These are phyloP conservation scores for Daldinia sp. DNA, from an alignment of 2,329 filamentous ascomycete species.

Conservation along the genomic window DNA sequence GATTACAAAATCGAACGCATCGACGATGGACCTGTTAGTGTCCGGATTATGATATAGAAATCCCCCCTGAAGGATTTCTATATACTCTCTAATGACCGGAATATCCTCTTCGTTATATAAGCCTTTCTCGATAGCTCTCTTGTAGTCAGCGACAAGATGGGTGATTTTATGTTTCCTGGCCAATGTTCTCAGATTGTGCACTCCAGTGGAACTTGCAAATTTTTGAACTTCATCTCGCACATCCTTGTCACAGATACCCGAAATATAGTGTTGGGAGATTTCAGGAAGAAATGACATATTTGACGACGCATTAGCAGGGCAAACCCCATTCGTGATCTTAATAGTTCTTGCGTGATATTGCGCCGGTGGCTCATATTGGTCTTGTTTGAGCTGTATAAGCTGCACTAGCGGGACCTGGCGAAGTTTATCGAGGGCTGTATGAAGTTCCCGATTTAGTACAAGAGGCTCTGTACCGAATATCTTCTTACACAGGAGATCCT, in stretches of 20 bases:
- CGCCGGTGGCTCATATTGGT: conserved; percentile 58
- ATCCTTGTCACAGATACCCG: conserved; percentile 58
- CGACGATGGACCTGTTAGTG: conserved; percentile 26
- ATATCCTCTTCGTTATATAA: conserved; percentile 53
- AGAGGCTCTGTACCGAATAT: conserved; percentile 57
- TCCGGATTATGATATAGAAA: conserved; percentile 39
- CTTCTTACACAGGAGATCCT: conserved; percentile 50
- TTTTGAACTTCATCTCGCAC: conserved; percentile 54
- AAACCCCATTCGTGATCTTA: conserved; percentile 51
- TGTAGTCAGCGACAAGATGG: conserved; percentile 64
- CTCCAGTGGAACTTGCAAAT: conserved; percentile 43
- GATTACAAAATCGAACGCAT: conserved; percentile 48
- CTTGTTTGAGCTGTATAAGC: conserved; percentile 62
- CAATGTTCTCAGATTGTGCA: conserved; percentile 51
- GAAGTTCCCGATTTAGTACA: conserved; percentile 62
- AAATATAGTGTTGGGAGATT: conserved; percentile 55
- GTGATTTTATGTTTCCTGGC: conserved; percentile 62
- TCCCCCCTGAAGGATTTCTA: conserved; percentile 57
- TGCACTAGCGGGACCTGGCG: conserved; percentile 62
- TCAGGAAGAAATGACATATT: conserved; percentile 31
- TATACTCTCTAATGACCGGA: conserved; percentile 56
- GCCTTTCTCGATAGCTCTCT: conserved; percentile 59
- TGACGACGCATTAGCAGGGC: conserved; percentile 37
- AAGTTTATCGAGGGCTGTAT: conserved; percentile 57
- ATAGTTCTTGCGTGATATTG: conserved; percentile 58